A percentile compares a stretch with the other conserved stretches of the same genome.
Evolutionary conservation across 129 eudicot species (phyloP).

Genomic region (Chrysanthemum seticuspe): DNA sequence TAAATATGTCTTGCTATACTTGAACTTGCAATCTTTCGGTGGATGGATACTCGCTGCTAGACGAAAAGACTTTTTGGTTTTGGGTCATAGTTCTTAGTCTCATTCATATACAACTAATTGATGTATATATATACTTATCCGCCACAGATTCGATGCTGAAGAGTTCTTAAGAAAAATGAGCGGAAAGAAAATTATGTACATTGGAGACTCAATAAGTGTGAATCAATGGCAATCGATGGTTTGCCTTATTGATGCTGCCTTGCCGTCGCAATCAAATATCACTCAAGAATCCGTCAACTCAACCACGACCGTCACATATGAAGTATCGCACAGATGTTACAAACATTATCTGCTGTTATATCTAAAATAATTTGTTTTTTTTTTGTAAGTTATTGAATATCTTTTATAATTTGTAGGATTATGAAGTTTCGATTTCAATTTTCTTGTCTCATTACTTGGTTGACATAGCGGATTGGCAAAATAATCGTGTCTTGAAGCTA

Average conservation of each 20-base stretch:
- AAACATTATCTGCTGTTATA: background rate
- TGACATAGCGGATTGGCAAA: constrained; percentile 35
- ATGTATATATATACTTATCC: background rate
- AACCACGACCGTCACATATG: constrained; percentile 28
- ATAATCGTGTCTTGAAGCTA: constrained; percentile 63
- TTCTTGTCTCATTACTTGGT: constrained; percentile 52
- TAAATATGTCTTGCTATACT: no score
- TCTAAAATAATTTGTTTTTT: background rate
- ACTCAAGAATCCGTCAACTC: constrained; percentile 5
- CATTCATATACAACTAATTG: background rate
- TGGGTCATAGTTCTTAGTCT: no score
- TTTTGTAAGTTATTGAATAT: background rate
- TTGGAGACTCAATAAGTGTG: constrained; percentile 62
- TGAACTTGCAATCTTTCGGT: no score
- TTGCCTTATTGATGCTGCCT: constrained; percentile 58
- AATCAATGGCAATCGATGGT: constrained; percentile 54
- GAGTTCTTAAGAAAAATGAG: constrained; percentile 39
- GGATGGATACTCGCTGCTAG: no score
- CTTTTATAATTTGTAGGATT: constrained; percentile 47
- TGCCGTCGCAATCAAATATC: constrained; percentile 27
- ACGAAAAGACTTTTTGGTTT: no score
- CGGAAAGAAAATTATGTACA: constrained; percentile 55
- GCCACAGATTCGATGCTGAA: constrained; percentile 43
- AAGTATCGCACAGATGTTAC: constrained; percentile 19
- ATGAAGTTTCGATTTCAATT: constrained; percentile 47